Evolutionary conservation across 2,329 filamentous ascomycete species (phyloP), one percentile per base, ranked within the genome.

Genomic region (Beauveria sp.): DNA sequence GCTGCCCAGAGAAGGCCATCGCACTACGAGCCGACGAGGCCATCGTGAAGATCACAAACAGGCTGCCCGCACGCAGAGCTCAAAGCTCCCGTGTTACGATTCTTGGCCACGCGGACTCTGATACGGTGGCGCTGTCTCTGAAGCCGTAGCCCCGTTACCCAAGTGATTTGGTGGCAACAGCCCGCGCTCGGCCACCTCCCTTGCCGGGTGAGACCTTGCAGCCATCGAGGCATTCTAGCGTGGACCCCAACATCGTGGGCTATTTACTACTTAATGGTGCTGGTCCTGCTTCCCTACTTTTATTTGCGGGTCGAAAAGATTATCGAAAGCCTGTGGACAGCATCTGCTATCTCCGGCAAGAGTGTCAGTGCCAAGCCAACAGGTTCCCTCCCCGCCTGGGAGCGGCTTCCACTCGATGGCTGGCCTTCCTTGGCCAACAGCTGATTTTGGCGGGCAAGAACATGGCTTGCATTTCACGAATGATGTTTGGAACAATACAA

Each of bases 401-500:
- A 58, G 59, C 62, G 65, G 58, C 42, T 60, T 60, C 63, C 58
- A 57, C 52, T 58, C 49, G 48, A 71, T 70, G 69, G 65, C 65
- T 52, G 62, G 65, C 54, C 61, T 61, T 54, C 62, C 64, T 46
- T 55, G 63, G 56, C 62, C 58, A 54, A 59, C 56, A 9, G 55
- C 62, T 49, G 55, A 61, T 43, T 59, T 62, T 50, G 64, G 64
- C 50, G 49, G 60, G n/a, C 64, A 63, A n/a, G 67, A 66, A 49
- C 66, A 71, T 46, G 69, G 70, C 48, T 65, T 73, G 26, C 70
- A 64, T 9, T 74, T 74, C 57, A 64, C 69, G 24, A 74, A 74
- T 60, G 66, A 70, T 38, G 66, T 69, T 20, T 74, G 72, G 71
- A 74, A 74, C 65, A 68, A 69, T 18, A 74, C 67, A 61, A 73